phyloP scores from a whole-genome alignment of 441 rosid species.

The Theobroma grandiflorum region DNA sequence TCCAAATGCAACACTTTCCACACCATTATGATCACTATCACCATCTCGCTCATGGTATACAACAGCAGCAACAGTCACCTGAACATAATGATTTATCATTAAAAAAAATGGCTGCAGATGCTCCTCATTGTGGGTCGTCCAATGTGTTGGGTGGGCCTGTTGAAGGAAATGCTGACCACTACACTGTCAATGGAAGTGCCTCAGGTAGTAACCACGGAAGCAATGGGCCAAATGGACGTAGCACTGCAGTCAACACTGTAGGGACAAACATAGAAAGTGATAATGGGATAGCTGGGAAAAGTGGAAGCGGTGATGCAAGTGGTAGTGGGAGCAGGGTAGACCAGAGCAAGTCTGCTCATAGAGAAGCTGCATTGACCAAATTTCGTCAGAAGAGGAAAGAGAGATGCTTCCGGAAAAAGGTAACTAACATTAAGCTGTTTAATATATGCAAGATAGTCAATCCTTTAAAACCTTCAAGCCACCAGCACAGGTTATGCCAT shows the following conservation, averaged over 20 bases:
- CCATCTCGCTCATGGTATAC: constrained; percentile 34
- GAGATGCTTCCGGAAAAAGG: constrained; percentile 66
- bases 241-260: constrained; percentile 51
- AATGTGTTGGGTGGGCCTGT: constrained; percentile 50
- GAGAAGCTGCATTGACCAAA: constrained; percentile 64
- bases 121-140: constrained; percentile 64
- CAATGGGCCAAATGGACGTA: constrained; percentile 63
- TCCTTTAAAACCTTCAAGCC: constrained; percentile 6
- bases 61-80: constrained; percentile 35
- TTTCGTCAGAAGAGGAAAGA: constrained; percentile 62
- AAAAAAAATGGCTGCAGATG: constrained; percentile 48
- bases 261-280: constrained; percentile 48
- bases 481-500: constrained; percentile 2
- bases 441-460: background rate
- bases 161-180: constrained; percentile 53
- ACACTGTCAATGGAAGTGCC: constrained; percentile 62
- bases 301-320: constrained; percentile 50
- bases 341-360: constrained; percentile 39
- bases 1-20: constrained; percentile 38
- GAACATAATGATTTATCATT: constrained; percentile 46
- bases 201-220: constrained; percentile 72
- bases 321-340: constrained; percentile 46
- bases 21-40: constrained; percentile 35
- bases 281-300: constrained; percentile 45
- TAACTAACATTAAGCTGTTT: constrained; percentile 27